These are phyloP conservation scores for Cephalotrichum gorgonifer DNA, from an alignment of 2,329 filamentous ascomycete genomes.

Conservation along the genomic window DNA sequence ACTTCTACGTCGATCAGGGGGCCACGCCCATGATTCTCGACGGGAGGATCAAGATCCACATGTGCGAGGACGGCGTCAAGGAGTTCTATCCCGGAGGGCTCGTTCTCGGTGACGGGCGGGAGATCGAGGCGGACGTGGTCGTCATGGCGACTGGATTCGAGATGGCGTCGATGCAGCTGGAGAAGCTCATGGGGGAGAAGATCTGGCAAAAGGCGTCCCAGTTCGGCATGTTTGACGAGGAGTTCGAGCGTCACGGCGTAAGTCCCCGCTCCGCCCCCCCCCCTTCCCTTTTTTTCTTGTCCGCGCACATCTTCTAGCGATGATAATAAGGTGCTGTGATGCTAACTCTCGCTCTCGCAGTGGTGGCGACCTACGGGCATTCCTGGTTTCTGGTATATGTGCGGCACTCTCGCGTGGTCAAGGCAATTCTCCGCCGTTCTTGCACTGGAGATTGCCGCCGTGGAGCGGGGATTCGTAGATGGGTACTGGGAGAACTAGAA, in stretches of 20 bases:
- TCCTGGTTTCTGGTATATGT: conserved; percentile 27
- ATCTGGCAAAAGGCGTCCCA: conserved; percentile 20
- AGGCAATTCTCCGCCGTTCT: conserved; percentile 23
- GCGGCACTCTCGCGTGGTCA: conserved; percentile 21
- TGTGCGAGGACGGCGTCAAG: conserved; percentile 18
- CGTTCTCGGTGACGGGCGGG: conserved; percentile 19
- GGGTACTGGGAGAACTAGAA: conserved; percentile 4
- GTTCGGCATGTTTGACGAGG: conserved; percentile 26
- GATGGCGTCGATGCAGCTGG: conserved; percentile 22
- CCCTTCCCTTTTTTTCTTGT: conserved; percentile 1
- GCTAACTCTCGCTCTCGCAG: conserved; percentile 9
- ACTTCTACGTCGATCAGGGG: conserved; percentile 33
- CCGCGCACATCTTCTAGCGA: no score
- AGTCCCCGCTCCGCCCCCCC: conserved; percentile 3
- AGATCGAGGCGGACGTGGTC: conserved; percentile 27
- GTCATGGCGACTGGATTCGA: conserved; percentile 32
- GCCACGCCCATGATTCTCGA: conserved; percentile 25
- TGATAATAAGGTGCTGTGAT: conserved; percentile 5
- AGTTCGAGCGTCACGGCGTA: conserved; percentile 17
- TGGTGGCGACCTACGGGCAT: conserved; percentile 27
- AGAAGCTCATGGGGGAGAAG: conserved; percentile 24
- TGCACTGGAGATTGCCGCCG: conserved; percentile 27
- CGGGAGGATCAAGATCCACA: conserved; percentile 26
- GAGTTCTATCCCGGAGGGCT: conserved; percentile 17
- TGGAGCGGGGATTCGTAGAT: conserved; percentile 13